Evolutionary conservation across 2,329 filamentous ascomycete species (phyloP).

Genomic region (Scedosporium boydii): DNA sequence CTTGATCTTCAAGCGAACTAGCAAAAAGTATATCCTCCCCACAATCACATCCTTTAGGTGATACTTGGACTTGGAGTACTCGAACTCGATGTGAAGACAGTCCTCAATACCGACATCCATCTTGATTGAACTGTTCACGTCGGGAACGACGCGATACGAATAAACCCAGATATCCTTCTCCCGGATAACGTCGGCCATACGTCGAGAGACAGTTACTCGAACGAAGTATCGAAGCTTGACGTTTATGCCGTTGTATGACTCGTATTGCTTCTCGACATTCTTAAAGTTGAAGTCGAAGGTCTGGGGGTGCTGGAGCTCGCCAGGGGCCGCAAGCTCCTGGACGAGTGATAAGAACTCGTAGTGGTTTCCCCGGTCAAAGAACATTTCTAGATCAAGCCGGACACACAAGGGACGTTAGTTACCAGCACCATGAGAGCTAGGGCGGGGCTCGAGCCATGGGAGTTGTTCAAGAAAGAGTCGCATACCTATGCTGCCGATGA

Average conservation of each 20-base stretch:
- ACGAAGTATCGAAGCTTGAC: slow-evolving; percentile 98
- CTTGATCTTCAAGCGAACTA: slow-evolving; percentile 97
- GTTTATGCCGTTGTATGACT: slow-evolving; percentile 99
- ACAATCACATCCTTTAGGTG: slow-evolving; percentile 99
- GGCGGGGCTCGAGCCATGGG: background rate
- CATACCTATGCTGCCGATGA: slow-evolving; percentile 93
- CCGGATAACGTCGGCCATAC: slow-evolving; percentile 96
- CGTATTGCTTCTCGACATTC: slow-evolving; percentile 99
- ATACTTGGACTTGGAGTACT: slow-evolving; percentile 99
- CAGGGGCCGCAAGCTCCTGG: slow-evolving; percentile 91
- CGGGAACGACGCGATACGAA: slow-evolving; percentile 92
- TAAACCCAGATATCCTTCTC: slow-evolving; percentile 99
- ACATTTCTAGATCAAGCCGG: slow-evolving; percentile 70
- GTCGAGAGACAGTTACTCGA: slow-evolving; percentile 86
- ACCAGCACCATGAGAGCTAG: background rate
- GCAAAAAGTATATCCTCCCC: slow-evolving; percentile 93
- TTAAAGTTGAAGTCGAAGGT: slow-evolving; percentile 99
- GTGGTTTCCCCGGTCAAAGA: slow-evolving; percentile 98
- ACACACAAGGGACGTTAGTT: background rate
- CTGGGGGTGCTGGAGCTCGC: slow-evolving; percentile 96
- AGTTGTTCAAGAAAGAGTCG: slow-evolving; percentile 6
- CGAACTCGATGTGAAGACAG: slow-evolving; percentile 97
- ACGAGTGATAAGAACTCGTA: slow-evolving; percentile 97
- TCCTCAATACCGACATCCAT: slow-evolving; percentile 99
- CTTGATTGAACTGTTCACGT: slow-evolving; percentile 98